Evolutionary conservation across 2,329 filamentous ascomycete genomes (phyloP).

Genomic region (Diaporthe sp.): DNA sequence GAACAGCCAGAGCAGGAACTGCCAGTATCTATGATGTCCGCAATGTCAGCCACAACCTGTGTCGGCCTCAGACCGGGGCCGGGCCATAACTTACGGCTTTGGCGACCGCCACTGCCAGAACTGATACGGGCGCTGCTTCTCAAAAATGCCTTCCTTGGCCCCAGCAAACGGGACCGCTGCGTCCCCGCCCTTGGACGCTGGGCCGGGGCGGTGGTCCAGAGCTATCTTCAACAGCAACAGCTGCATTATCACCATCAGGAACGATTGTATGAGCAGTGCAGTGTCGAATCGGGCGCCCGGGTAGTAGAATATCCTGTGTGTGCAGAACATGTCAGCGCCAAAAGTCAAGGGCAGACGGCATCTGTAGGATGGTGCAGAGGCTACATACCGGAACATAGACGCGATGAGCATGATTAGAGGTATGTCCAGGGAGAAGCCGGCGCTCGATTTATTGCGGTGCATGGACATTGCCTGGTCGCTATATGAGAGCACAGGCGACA

Average conservation of each 20-base stretch:
- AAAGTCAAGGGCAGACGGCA: neutral
- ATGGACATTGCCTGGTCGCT: slow-evolving; percentile 74
- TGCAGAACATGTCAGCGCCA: slow-evolving; percentile 29
- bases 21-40: slow-evolving; percentile 72
- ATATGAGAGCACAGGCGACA: slow-evolving; percentile 73
- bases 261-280: slow-evolving; percentile 71
- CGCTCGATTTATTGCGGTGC: slow-evolving; percentile 71
- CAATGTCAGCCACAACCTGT: slow-evolving; percentile 39
- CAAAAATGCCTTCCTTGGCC: slow-evolving; percentile 50
- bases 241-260: slow-evolving; percentile 74
- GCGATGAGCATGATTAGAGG: slow-evolving; percentile 79
- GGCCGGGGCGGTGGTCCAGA: slow-evolving; percentile 72
- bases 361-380: neutral
- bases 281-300: slow-evolving; percentile 73
- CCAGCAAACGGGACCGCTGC: slow-evolving; percentile 71
- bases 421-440: slow-evolving; percentile 77
- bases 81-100: slow-evolving; percentile 65
- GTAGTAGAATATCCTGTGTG: slow-evolving; percentile 75
- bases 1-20: slow-evolving; percentile 77
- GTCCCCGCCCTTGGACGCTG: slow-evolving; percentile 70
- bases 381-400: slow-evolving; percentile 69
- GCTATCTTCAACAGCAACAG: slow-evolving; percentile 73
- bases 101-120: slow-evolving; percentile 87
- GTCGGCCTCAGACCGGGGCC: neutral
- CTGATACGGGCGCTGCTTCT: slow-evolving; percentile 71